These are phyloP conservation scores for Blastobotrys apis DNA, from an alignment of 1,139 yeast genomes.

Conservation along the genomic window DNA sequence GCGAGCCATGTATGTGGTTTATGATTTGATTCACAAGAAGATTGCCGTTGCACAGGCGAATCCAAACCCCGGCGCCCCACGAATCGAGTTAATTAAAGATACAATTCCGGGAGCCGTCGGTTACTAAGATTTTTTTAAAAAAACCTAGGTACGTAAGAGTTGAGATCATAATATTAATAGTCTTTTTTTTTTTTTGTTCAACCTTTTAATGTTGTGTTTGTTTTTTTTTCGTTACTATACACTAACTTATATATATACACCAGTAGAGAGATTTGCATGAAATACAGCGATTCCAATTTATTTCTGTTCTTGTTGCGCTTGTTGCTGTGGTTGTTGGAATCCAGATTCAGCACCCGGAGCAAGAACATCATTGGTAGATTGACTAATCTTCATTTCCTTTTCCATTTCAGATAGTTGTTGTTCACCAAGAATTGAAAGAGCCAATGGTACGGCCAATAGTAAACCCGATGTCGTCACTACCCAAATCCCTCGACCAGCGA, in stretches of 20 bases:
- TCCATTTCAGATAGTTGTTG: conserved; percentile 93
- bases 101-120: conserved; percentile 26
- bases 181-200: conserved; percentile 1
- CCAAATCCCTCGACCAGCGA: conserved; percentile 80
- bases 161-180: no score
- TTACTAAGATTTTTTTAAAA: neutral
- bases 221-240: no score
- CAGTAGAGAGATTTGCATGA: no score
- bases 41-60: conserved; percentile 51
- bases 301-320: no score
- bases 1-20: conserved; percentile 52
- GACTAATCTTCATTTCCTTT: conserved; percentile 83
- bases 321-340: conserved; percentile 38
- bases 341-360: conserved; percentile 70
- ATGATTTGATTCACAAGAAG: conserved; percentile 48
- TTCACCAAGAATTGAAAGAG: conserved; percentile 84
- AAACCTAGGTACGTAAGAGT: no score
- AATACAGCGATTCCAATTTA: no score
- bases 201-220: neutral
- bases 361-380: conserved; percentile 76
- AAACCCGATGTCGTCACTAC: conserved; percentile 76
- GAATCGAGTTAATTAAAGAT: conserved; percentile 31
- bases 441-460: conserved; percentile 87
- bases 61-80: conserved; percentile 24
- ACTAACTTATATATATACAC: no score